A percentile compares a stretch with the other conserved stretches of the same genome.
Evolutionary conservation across 176 grass and related monocot species (phyloP).

Genomic region (Cenchrus americanus): DNA sequence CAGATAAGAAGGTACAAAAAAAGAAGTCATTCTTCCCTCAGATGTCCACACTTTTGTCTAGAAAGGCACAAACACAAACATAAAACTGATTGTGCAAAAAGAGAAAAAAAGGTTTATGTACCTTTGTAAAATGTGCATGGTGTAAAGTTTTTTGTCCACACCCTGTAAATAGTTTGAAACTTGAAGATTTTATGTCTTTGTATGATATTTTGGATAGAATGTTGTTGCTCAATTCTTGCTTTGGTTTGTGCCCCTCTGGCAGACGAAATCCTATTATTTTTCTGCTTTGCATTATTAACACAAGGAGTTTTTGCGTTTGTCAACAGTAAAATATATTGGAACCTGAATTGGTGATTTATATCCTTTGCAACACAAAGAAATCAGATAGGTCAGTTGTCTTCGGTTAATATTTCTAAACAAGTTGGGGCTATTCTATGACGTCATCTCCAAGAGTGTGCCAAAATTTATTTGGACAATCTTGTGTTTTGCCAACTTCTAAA

Average conservation of each 20-base stretch:
- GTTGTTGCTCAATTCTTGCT: slow-evolving; percentile 10
- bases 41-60: slow-evolving; percentile 61
- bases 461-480: too few species aligned
- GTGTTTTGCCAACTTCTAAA: too few species aligned
- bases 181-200: not conserved
- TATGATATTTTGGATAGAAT: slow-evolving; percentile 6
- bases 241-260: not conserved
- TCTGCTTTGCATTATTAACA: not conserved
- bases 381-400: not conserved
- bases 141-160: slow-evolving; percentile 40
- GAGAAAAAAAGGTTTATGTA: slow-evolving; percentile 17
- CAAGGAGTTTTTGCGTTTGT: not conserved
- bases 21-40: slow-evolving; percentile 78
- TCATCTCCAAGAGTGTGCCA: not conserved
- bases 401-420: not conserved
- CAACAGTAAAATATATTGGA: slow-evolving; percentile 21
- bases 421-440: not conserved
- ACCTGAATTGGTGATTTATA: not conserved
- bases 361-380: not conserved
- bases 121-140: slow-evolving; percentile 39
- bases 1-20: slow-evolving; percentile 46
- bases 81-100: slow-evolving; percentile 27
- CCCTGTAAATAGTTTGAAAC: slow-evolving; percentile 38
- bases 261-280: not conserved
- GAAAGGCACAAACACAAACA: slow-evolving; percentile 48